These are phyloP conservation scores for Didymella exigua DNA, from an alignment of 2,329 filamentous ascomycete genomes.

Conservation along the genomic window DNA sequence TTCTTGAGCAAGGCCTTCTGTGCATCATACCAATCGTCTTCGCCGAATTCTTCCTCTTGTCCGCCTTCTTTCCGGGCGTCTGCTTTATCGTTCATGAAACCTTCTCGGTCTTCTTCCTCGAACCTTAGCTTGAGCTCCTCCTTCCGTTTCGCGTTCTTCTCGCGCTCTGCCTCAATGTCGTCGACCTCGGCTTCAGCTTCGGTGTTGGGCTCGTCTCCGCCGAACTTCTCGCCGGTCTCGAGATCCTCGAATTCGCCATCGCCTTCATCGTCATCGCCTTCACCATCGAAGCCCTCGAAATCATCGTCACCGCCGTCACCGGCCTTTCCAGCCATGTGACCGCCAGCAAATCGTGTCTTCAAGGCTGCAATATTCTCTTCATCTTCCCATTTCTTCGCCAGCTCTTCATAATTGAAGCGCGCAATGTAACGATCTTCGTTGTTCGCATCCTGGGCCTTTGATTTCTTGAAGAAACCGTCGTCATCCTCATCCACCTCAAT, in stretches of 20 bases:
- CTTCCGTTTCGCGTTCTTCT: constrained; percentile 87
- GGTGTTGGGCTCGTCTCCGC: constrained; percentile 47
- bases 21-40: constrained; percentile 98
- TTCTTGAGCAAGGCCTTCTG: constrained; percentile 96
- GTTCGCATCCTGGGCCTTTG: constrained; percentile 55
- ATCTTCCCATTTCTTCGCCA: constrained; percentile 85
- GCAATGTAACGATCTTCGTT: constrained; percentile 81
- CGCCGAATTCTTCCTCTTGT: constrained; percentile 78
- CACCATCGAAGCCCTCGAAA: constrained; percentile 63
- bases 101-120: constrained; percentile 97
- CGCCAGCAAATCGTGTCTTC: constrained; percentile 75
- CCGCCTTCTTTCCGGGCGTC: constrained; percentile 72
- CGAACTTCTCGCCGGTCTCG: constrained; percentile 72
- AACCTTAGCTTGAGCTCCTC: constrained; percentile 94
- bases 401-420: constrained; percentile 75
- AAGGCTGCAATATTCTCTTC: constrained; percentile 77
- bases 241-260: constrained; percentile 86
- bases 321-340: constrained; percentile 60
- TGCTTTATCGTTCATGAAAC: constrained; percentile 88
- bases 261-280: constrained; percentile 66
- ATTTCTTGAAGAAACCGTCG: constrained; percentile 67
- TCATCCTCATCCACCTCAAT: constrained; percentile 64
- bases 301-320: constrained; percentile 50
- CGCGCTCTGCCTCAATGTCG: constrained; percentile 82
- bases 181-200: constrained; percentile 54